Evolutionary conservation across 1,139 yeast species (phyloP).

Genomic region (Kazachstania sp.): DNA sequence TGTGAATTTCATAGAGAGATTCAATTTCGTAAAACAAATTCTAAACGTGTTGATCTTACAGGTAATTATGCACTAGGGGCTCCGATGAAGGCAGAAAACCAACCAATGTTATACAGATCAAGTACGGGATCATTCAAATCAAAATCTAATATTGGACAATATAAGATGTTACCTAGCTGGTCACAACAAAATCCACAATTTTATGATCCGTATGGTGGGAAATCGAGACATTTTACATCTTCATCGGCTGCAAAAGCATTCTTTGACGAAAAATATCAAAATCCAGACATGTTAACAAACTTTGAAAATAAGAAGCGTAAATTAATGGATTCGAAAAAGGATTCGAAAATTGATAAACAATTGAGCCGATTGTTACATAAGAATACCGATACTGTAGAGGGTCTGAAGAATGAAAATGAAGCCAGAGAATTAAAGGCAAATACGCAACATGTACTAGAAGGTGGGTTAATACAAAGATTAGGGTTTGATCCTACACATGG

Average conservation of each 20-base stretch:
- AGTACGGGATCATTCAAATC: neutral
- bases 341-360: conserved; percentile 14
- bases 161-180: conserved; percentile 5
- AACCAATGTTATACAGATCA: conserved; percentile 30
- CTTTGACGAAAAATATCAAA: conserved; percentile 40
- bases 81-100: conserved; percentile 36
- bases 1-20: conserved; percentile 69
- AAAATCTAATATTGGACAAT: conserved; percentile 9
- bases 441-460: conserved; percentile 34
- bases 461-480: conserved; percentile 35
- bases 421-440: conserved; percentile 24
- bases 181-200: conserved; percentile 5
- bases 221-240: conserved; percentile 30
- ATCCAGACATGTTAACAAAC: conserved; percentile 40
- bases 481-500: conserved; percentile 47
- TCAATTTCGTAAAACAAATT: conserved; percentile 44
- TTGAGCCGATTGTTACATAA: conserved; percentile 11
- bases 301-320: conserved; percentile 26
- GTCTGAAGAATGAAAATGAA: conserved; percentile 10
- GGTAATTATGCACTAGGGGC: conserved; percentile 44
- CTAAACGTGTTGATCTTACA: conserved; percentile 66
- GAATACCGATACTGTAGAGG: conserved; percentile 6
- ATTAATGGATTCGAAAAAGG: conserved; percentile 20
- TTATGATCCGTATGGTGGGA: conserved; percentile 6
- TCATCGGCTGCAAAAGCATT: conserved; percentile 40